Evolutionary conservation across 75 land plant species (phyloP).

Genomic region (Sequoiadendron giganteum): DNA sequence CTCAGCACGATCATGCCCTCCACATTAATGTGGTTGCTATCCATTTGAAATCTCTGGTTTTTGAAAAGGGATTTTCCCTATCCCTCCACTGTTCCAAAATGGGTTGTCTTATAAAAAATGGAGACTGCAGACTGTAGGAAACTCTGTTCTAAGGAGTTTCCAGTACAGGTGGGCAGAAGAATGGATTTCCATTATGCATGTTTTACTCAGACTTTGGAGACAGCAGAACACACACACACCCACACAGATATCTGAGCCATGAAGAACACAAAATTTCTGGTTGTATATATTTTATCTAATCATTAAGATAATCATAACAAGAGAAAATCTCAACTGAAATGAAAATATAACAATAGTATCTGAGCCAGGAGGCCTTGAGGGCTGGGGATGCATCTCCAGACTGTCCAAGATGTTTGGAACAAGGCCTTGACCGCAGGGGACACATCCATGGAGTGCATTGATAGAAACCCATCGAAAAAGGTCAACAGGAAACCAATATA

Average conservation of each 20-base stretch:
- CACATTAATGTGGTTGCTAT: background rate
- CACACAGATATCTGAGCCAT: too few relatives aligned
- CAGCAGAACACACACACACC: too few relatives aligned
- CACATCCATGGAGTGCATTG: background rate
- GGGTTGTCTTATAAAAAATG: background rate
- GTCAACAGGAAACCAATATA: background rate
- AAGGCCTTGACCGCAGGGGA: background rate
- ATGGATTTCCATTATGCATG: background rate
- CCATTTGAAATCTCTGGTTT: background rate
- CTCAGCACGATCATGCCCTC: background rate
- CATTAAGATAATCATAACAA: background rate
- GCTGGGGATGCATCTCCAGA: background rate
- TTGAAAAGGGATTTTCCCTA: background rate
- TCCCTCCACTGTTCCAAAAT: background rate
- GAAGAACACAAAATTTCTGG: background rate
- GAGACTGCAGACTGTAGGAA: background rate
- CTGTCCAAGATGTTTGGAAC: background rate
- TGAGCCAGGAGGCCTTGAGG: background rate
- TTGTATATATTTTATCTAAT: background rate
- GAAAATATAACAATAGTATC: too few relatives aligned
- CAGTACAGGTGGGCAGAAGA: background rate
- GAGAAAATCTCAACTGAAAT: background rate
- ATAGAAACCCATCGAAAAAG: background rate
- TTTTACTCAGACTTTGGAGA: too few relatives aligned
- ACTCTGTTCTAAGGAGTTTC: background rate